Base-by-base conservation (phyloP, 768 basidiomycete genomes). In the Mycena belliarum region DNA sequence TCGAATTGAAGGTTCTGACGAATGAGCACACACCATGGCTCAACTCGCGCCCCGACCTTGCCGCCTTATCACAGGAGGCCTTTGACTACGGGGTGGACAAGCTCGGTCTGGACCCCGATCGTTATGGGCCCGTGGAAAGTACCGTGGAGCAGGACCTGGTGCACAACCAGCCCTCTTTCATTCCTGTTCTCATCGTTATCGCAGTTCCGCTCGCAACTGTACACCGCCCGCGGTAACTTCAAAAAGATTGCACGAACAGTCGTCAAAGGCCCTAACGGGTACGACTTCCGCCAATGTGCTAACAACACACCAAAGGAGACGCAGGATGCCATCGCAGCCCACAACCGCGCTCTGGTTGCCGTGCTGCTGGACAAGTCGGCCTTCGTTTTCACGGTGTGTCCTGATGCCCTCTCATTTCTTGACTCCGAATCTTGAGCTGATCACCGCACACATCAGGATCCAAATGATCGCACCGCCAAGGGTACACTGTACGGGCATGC, bases 131-230 rank as follows among this genome's bases (percentile, higher is more conserved):
- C n/a, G 48, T 56, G 6, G 21, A 18, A 6, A n/a, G n/a, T n/a
- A 16, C 42, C 7, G 1, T 20, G 16, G 55, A 56, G 41, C 47
- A 56, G 23, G 48, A 56, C 42, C 18, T 56, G 55, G 55, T 49
- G 12, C 18, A 48, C 33, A 6, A n/a, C n/a, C 24, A 6, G 32
- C 20, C 47, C 26, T 8, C 21, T 29, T 2, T 15, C 14, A 26
- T 46, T 14, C 20, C 21, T 6, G 10, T 41, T 11, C 14, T 41
- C 40, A 32, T 12, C 23, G 14, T 21, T 41, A 23, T 23, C 21
- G 14, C 14, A 56, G 55, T 35, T 15, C 33, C 41, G 55, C 9
- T 47, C 43, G 12, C 55, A 48, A 1, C 35, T 56, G 18, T 56
- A 56, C 33, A 6, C 40, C 0, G 26, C 54, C 3, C 46, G 55